phyloP scores from a whole-genome alignment of 106 monocot species.

The Allium cepa region DNA sequence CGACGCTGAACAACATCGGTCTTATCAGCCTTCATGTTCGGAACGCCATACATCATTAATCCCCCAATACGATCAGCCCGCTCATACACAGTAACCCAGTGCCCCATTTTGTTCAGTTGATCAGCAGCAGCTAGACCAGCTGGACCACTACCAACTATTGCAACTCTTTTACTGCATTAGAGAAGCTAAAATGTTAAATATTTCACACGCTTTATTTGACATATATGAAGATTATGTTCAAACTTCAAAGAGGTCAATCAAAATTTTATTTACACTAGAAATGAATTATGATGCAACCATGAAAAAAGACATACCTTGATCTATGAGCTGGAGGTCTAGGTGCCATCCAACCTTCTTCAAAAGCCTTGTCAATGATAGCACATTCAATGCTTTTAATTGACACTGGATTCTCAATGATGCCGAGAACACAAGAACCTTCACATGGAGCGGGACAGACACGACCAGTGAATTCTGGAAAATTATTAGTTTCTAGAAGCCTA shows the following conservation, averaged over 20 bases:
- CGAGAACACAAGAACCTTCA: constrained; percentile 98
- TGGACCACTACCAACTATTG: constrained; percentile 91
- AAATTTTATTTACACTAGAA: too few relatives aligned
- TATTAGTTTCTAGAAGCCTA: constrained; percentile 95
- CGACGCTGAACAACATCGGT: constrained; percentile 85
- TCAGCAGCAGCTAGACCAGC: constrained; percentile 95
- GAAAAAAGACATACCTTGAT: constrained; percentile 56
- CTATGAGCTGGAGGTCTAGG: constrained; percentile 84
- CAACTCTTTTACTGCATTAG: constrained; percentile 71
- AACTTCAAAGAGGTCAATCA: too few relatives aligned
- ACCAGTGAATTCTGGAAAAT: constrained; percentile 98
- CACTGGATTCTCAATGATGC: constrained; percentile 97
- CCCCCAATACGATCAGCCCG: constrained; percentile 96
- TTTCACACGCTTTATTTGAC: too few relatives aligned
- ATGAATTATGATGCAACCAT: background rate
- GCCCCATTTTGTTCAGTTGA: constrained; percentile 98
- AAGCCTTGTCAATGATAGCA: constrained; percentile 94
- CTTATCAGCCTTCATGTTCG: constrained; percentile 99
- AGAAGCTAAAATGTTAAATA: background rate
- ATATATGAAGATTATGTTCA: too few relatives aligned
- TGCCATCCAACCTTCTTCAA: constrained; percentile 96
- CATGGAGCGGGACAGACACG: constrained; percentile 98
- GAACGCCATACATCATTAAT: constrained; percentile 99
- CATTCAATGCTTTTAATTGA: constrained; percentile 99
- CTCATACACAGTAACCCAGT: constrained; percentile 84